A percentile compares a stretch with the other conserved stretches of the same genome.
Conservation (phyloP, 2,329 filamentous ascomycete genomes). For the Tolypocladium pustulatum region DNA sequence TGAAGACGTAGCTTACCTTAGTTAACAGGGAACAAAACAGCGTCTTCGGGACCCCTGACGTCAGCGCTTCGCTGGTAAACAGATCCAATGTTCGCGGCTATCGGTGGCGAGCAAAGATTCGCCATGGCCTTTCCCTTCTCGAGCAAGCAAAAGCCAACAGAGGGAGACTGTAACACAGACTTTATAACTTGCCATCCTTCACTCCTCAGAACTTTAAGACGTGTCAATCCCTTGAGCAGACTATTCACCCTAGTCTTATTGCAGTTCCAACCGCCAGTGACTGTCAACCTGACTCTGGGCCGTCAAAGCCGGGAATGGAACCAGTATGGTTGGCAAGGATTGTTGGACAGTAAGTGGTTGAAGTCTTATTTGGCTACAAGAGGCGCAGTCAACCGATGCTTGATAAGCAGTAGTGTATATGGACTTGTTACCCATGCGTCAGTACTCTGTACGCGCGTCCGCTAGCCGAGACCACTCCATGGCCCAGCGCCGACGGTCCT, state of each 20-base stretch:
- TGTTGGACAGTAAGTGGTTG: too few relatives aligned
- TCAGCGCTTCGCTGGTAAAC: neutral
- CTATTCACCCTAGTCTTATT: too few relatives aligned
- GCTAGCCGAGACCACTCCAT: conserved; percentile 23
- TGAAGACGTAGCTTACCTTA: conserved; percentile 8
- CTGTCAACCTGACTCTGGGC: too few relatives aligned
- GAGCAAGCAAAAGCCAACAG: too few relatives aligned
- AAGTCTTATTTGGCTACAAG: neutral
- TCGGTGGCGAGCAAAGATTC: neutral
- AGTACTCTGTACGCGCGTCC: conserved; percentile 12
- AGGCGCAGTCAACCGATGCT: neutral
- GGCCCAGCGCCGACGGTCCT: conserved; percentile 17
- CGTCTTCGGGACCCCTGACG: neutral
- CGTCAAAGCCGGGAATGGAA: too few relatives aligned
- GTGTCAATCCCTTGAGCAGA: too few relatives aligned
- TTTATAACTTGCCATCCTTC: neutral
- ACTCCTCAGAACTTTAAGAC: neutral
- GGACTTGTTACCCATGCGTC: neutral
- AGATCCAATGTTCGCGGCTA: neutral
- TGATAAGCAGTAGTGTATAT: neutral
- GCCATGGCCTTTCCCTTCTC: neutral
- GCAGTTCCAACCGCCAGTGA: too few relatives aligned
- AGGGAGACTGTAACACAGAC: too few relatives aligned
- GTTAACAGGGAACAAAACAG: neutral
- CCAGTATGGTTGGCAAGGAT: too few relatives aligned